Evolutionary conservation across 129 eudicot genomes (phyloP).

Genomic region (Rutidosis leptorrhynchoides): DNA sequence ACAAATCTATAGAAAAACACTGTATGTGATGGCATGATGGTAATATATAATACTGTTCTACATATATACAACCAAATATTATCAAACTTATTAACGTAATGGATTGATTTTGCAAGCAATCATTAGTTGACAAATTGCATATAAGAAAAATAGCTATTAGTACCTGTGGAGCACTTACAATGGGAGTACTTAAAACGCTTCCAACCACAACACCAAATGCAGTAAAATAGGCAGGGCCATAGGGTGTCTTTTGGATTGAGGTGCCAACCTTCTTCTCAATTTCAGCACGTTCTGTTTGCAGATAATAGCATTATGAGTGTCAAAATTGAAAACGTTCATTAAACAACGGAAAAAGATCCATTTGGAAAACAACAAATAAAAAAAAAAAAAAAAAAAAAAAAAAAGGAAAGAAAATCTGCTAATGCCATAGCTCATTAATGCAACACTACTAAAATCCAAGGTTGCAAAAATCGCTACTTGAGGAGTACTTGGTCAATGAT

Average conservation of each 20-base stretch:
- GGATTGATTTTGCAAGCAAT: constrained; percentile 17
- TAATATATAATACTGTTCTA: not conserved
- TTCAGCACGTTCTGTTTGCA: constrained; percentile 23
- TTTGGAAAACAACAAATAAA: not conserved
- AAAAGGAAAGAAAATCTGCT: not conserved
- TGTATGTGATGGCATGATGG: not conserved
- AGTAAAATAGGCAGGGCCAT: constrained; percentile 27
- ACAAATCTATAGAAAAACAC: too few species aligned
- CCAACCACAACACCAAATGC: constrained; percentile 35
- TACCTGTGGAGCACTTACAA: constrained; percentile 38
- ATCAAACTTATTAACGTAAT: not conserved
- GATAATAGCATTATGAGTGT: constrained; percentile 4
- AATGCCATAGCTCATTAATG: not conserved
- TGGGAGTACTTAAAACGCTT: constrained; percentile 28
- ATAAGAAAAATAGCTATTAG: not conserved
- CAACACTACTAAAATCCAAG: constrained; percentile 5
- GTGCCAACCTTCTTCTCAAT: not conserved
- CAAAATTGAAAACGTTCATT: constrained; percentile 1
- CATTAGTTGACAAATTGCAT: not conserved
- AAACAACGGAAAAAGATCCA: not conserved
- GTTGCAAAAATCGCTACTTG: too few species aligned
- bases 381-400: not conserved
- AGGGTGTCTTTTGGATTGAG: constrained; percentile 12
- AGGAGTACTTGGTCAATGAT: too few species aligned
- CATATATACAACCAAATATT: not conserved